Evolutionary conservation across 306 rosid species (phyloP), one percentile per base, ranked within the genome.

Genomic region (Medicago arabica): DNA sequence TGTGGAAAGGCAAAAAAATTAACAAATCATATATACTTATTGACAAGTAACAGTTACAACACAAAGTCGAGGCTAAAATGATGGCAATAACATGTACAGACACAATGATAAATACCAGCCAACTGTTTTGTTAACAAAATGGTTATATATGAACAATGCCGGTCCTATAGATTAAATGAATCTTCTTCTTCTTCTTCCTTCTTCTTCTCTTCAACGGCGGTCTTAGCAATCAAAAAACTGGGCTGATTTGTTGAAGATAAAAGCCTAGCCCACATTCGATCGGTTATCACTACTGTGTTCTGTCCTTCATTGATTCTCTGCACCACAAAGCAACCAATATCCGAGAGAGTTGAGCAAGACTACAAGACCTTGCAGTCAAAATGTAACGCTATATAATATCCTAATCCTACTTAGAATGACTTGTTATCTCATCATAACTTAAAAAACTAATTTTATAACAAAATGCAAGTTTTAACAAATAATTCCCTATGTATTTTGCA

Each of bases 211-310:
- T 88, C 97, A 14, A 2, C 7, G 47, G 55, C 73, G 75, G 50
- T 88, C 78, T 83, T 90, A 14, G 49, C 36, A 21, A 80, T 77
- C 90, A 79, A 41, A 78, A 95, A 96, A 69, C 96, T 92, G 11
- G 99, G 97, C 44, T 96, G 98, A 77, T 90, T 89, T 44, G 99
- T 96, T 34, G 99, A 96, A 38, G 93, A 90, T 67, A 96, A 84
- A 75, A 92, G 96, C 87, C 99, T 86, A 7, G 99, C 99, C 99
- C 99, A 96, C 98, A 90, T 92, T 84, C 96, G 86, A 82, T 92
- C 99, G 9, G 98, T 89, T 71, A 92, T 96, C 78, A 88, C 87
- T 19, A 96, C 99, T 23, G 88, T 84, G 88, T 89, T 87, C 76
- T 77, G 90, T 60, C 84, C 87, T 80, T 96, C 98, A 3, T 25